A percentile compares a stretch with the other conserved stretches of the same genome.
These are phyloP conservation scores for Metschnikowia bowlesiae DNA, from an alignment of 805 yeast genomes.

Conservation along the genomic window DNA sequence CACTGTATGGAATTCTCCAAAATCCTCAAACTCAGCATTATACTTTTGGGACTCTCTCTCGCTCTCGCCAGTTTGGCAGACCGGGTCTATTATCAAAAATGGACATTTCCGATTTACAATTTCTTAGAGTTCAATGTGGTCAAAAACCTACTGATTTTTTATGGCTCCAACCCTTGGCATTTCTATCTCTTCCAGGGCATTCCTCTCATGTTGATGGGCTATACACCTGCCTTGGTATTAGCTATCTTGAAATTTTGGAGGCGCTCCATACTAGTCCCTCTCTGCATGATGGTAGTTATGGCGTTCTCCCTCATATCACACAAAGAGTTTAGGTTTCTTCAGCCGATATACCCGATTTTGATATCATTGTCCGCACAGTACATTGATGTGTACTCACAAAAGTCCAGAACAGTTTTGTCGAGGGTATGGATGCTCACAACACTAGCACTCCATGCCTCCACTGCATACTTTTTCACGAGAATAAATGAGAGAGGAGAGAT, in stretches of 20 bases:
- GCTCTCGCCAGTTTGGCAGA: conserved; percentile 34
- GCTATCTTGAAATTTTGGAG: conserved; percentile 11
- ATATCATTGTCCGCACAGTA: conserved; percentile 43
- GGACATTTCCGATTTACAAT: conserved; percentile 59
- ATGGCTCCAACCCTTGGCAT: conserved; percentile 81
- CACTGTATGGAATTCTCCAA: conserved; percentile 23
- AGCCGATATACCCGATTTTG: conserved; percentile 76
- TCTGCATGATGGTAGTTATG: conserved; percentile 40
- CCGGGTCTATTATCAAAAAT: conserved; percentile 51
- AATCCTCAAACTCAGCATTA: conserved; percentile 19
- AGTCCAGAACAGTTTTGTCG: background rate
- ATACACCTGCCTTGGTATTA: conserved; percentile 54
- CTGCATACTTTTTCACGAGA: conserved; percentile 53
- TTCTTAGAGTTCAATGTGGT: conserved; percentile 77
- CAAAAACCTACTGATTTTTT: conserved; percentile 69
- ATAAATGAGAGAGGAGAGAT: conserved; percentile 86
- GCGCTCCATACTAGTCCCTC: conserved; percentile 18
- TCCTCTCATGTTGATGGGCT: conserved; percentile 68
- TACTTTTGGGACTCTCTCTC: background rate
- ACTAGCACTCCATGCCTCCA: conserved; percentile 31
- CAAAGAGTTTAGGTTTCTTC: conserved; percentile 88
- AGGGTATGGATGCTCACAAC: conserved; percentile 11
- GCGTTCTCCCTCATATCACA: conserved; percentile 69
- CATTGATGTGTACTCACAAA: background rate
- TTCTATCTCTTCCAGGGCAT: conserved; percentile 80